A percentile compares a stretch with the other conserved stretches of the same genome.
phyloP scores from a whole-genome alignment of 2,329 filamentous ascomycete species.

The Fusarium sororula region DNA sequence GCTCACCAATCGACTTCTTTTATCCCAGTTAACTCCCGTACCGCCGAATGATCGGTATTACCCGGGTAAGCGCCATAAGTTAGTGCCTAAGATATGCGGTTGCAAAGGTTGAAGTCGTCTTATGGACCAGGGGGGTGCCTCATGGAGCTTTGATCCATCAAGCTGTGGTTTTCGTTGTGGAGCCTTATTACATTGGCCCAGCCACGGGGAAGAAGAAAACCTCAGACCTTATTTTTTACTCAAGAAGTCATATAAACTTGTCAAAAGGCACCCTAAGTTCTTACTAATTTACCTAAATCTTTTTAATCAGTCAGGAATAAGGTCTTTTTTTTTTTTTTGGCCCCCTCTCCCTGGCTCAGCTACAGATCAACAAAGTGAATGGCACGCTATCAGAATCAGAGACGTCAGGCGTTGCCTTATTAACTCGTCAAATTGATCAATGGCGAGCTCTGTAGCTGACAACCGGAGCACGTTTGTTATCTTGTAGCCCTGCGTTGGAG shows the following conservation, averaged over 20 bases:
- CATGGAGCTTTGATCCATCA: conserved; percentile 26
- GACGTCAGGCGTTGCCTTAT: not conserved
- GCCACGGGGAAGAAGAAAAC: not conserved
- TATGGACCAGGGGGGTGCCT: conserved; percentile 2
- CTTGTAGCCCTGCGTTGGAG: not conserved
- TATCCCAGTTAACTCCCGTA: conserved; percentile 40
- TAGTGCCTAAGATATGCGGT: conserved; percentile 42
- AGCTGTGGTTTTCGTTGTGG: conserved; percentile 32
- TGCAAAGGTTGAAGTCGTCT: not conserved
- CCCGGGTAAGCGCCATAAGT: conserved; percentile 35
- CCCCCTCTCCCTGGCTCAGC: conserved; percentile 19
- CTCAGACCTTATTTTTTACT: not conserved
- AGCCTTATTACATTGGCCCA: conserved; percentile 25
- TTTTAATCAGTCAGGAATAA: not conserved
- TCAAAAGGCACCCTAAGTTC: not conserved
- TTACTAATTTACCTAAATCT: not conserved
- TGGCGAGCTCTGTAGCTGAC: conserved; percentile 11
- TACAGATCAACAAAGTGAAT: conserved; percentile 14
- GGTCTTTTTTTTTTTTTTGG: not conserved
- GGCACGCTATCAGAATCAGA: not conserved
- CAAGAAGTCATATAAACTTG: not conserved
- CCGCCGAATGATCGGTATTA: conserved; percentile 45
- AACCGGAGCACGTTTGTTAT: not conserved
- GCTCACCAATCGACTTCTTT: conserved; percentile 28
- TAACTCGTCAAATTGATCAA: conserved; percentile 19